Conservation (phyloP, 2,329 filamentous ascomycete genomes). For the Arthrocladium fulminans region DNA sequence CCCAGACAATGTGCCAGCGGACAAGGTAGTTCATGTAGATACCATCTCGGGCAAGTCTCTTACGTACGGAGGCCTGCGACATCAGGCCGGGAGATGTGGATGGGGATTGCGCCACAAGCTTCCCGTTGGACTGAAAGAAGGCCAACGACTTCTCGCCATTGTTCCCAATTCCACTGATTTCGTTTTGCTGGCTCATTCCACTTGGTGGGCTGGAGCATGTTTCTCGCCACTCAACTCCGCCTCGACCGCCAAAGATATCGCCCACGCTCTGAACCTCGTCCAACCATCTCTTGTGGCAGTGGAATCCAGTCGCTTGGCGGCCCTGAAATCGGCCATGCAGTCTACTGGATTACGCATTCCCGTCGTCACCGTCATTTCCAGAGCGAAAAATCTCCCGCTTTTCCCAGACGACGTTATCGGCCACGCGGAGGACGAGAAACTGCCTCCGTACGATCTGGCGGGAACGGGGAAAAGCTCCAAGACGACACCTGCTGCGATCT, state of each 20-base stretch:
- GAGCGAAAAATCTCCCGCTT: conserved; percentile 8
- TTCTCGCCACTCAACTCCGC: conserved; percentile 23
- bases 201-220: conserved; percentile 23
- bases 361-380: conserved; percentile 13
- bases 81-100: too few relatives aligned
- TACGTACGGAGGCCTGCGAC: too few relatives aligned
- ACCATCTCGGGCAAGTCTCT: too few relatives aligned
- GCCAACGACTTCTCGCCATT: too few relatives aligned
- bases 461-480: too few relatives aligned
- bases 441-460: conserved; percentile 20
- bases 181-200: conserved; percentile 24
- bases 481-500: conserved; percentile 13
- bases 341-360: conserved; percentile 9
- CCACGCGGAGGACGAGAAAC: conserved; percentile 14
- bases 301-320: conserved; percentile 18
- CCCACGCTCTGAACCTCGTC: conserved; percentile 20
- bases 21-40: too few relatives aligned
- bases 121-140: too few relatives aligned
- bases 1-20: too few relatives aligned
- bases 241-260: conserved; percentile 21
- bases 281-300: conserved; percentile 22
- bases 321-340: conserved; percentile 17
- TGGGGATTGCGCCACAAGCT: too few relatives aligned
- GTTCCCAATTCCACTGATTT: conserved; percentile 26
- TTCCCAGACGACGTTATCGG: conserved; percentile 22